Conservation (phyloP, 108 stramenopile genomes). For the Pseudonitzschia delicatissima region DNA sequence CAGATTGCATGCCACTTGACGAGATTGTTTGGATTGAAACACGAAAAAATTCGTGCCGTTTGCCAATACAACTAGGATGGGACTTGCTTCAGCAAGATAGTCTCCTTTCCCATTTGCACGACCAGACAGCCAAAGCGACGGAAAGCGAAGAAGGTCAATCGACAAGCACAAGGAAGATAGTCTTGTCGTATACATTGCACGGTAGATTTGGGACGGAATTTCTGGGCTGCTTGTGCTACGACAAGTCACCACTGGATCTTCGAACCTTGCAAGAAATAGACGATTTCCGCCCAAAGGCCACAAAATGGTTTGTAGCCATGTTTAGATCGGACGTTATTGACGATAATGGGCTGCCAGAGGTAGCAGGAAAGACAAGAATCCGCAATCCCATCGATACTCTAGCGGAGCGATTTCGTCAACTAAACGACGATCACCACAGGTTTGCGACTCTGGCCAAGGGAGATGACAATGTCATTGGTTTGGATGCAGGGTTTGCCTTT, state of each 20-base stretch:
- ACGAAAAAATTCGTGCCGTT: not conserved
- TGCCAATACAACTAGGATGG: not conserved
- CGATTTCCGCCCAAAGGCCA: not conserved
- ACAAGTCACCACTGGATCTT: not conserved
- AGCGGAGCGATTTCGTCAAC: not conserved
- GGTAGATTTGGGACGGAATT: not conserved
- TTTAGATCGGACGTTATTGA: not conserved
- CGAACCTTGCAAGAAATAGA: not conserved
- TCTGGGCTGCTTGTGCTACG: conserved; percentile 1
- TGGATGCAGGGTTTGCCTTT: not conserved
- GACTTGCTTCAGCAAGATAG: not conserved
- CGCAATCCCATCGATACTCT: not conserved
- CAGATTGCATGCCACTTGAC: not conserved
- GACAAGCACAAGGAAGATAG: not conserved
- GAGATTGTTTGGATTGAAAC: not conserved
- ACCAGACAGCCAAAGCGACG: not conserved
- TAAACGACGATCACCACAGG: not conserved
- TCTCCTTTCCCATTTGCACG: not conserved
- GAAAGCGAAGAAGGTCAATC: not conserved
- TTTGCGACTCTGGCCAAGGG: no score
- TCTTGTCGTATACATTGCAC: not conserved
- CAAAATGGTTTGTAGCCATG: not conserved
- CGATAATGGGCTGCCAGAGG: not conserved
- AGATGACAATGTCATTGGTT: not conserved
- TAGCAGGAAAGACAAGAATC: not conserved